phyloP scores from a whole-genome alignment of 352 stramenopile species.

The Phytophthora capsici region DNA sequence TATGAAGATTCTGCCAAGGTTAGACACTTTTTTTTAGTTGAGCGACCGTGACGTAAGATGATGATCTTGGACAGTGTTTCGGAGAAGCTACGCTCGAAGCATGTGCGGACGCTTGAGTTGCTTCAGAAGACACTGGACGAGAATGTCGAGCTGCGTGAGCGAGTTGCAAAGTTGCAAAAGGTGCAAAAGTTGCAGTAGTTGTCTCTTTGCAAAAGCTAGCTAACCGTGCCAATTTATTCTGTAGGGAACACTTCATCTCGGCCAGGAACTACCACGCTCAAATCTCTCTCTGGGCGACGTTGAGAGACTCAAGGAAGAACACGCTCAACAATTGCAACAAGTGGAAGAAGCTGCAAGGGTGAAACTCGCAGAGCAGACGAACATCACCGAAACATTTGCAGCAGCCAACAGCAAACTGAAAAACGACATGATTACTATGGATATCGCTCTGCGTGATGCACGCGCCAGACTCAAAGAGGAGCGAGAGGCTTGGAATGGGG shows the following conservation, averaged over 20 bases:
- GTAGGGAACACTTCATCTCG: conserved; percentile 55
- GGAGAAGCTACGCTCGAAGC: conserved; percentile 79
- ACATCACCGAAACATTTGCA: conserved; percentile 37
- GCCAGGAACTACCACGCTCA: conserved; percentile 45
- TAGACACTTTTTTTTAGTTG: too few relatives aligned
- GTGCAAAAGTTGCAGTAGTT: conserved; percentile 16
- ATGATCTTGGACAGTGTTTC: conserved; percentile 69
- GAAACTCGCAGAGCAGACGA: conserved; percentile 40
- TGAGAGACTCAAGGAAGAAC: conserved; percentile 53
- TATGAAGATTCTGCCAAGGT: too few relatives aligned
- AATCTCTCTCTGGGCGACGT: conserved; percentile 63
- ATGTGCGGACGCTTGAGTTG: conserved; percentile 79
- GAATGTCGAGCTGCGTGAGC: conserved; percentile 70
- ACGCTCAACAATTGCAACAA: conserved; percentile 42
- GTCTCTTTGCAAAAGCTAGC: background rate
- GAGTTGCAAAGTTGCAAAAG: conserved; percentile 54
- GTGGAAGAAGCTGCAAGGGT: conserved; percentile 40
- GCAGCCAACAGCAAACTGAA: conserved; percentile 57
- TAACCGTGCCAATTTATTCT: background rate
- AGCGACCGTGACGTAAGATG: conserved; percentile 26
- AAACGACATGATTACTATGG: conserved; percentile 59
- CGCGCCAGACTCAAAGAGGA: conserved; percentile 52
- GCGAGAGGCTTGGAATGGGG: conserved; percentile 38
- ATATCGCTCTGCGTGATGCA: conserved; percentile 39
- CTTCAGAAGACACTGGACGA: conserved; percentile 83